Evolutionary conservation across 306 rosid genomes (phyloP).

Genomic region (Cercis canadensis): DNA sequence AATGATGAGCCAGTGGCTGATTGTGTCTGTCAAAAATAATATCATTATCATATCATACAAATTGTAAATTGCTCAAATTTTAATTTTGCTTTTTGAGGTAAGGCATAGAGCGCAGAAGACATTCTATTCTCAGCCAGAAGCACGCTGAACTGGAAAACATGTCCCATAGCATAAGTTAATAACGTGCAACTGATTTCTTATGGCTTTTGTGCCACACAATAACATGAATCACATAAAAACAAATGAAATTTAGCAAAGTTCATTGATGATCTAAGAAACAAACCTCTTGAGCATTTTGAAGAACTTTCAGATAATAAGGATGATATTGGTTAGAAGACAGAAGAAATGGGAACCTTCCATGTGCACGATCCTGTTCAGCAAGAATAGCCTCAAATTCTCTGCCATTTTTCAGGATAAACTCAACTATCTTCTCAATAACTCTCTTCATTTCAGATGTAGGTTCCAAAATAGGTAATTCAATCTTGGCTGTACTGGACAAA

Average conservation of each 20-base stretch:
- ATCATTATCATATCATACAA: neutral
- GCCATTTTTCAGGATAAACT: conserved; percentile 80
- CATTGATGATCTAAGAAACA: conserved; percentile 32
- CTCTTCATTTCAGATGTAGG: conserved; percentile 78
- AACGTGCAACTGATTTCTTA: conserved; percentile 20
- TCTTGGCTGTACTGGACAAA: conserved; percentile 45
- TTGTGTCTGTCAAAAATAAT: neutral
- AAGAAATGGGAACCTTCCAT: conserved; percentile 88
- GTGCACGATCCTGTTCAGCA: conserved; percentile 73
- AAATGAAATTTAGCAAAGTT: neutral
- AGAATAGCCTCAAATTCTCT: conserved; percentile 77
- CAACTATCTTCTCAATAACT: conserved; percentile 80
- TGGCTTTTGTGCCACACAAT: neutral
- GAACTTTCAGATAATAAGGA: conserved; percentile 70
- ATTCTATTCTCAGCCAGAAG: neutral
- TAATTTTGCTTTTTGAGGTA: neutral
- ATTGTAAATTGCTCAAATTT: neutral
- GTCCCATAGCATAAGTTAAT: neutral
- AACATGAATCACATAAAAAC: conserved; percentile 25
- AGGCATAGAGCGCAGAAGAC: neutral
- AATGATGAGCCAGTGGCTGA: neutral
- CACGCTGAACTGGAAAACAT: neutral
- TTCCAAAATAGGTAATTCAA: conserved; percentile 69
- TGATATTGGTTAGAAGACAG: conserved; percentile 74
- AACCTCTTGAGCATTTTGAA: conserved; percentile 69